These are phyloP conservation scores for Suaeda aralocaspica DNA, from an alignment of 148 eudicot species.

Conservation along the genomic window DNA sequence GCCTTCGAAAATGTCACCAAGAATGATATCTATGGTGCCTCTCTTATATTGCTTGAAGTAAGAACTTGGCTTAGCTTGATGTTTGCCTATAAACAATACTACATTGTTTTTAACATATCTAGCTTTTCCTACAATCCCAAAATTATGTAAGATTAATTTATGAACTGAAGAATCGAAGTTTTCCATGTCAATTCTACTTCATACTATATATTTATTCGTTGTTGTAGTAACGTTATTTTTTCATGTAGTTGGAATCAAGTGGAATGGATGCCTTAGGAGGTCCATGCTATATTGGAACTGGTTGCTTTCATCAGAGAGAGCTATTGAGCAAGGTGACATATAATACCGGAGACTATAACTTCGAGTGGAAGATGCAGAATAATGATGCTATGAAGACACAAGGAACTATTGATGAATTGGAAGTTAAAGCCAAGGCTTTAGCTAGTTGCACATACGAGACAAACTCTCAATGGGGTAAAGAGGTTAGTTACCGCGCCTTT, in stretches of 20 bases:
- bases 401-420: slow-evolving; percentile 35
- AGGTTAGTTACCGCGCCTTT: slow-evolving; percentile 32
- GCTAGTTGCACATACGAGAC: slow-evolving; percentile 64
- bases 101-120: no score
- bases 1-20: slow-evolving; percentile 44
- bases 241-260: slow-evolving; percentile 51
- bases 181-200: no score
- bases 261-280: slow-evolving; percentile 83
- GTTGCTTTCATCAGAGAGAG: slow-evolving; percentile 86
- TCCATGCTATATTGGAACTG: slow-evolving; percentile 65
- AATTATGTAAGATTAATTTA: no score
- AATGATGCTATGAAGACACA: not conserved
- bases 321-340: slow-evolving; percentile 46
- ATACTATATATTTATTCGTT: not conserved
- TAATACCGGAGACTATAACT: slow-evolving; percentile 28
- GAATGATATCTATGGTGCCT: slow-evolving; percentile 53
- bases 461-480: slow-evolving; percentile 77
- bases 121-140: no score
- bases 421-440: slow-evolving; percentile 36
- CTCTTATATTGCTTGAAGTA: slow-evolving; percentile 37
- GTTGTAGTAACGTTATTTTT: not conserved
- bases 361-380: slow-evolving; percentile 35
- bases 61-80: slow-evolving; percentile 6
- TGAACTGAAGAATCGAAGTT: no score
- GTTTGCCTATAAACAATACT: no score